phyloP scores from a whole-genome alignment of 352 stramenopile genomes.

The Pythium aphanidermatum region DNA sequence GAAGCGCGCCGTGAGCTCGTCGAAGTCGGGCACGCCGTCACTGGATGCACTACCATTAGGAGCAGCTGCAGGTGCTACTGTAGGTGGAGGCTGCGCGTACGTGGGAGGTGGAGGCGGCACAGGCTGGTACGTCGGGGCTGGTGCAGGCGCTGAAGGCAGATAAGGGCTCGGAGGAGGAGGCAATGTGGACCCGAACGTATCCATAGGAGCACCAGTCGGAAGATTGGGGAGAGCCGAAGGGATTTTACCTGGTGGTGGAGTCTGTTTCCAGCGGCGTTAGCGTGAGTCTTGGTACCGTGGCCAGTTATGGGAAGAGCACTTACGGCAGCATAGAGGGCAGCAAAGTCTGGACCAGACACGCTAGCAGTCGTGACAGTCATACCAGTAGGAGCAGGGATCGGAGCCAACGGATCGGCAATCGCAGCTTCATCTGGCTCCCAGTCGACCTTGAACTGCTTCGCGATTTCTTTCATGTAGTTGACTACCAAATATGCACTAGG shows the following conservation, averaged over 20 bases:
- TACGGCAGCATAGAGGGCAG: conserved; percentile 66
- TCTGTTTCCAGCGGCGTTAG: too few species aligned
- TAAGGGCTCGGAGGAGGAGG: conserved; percentile 6
- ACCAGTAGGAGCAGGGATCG: conserved; percentile 88
- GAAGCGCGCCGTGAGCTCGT: conserved; percentile 92
- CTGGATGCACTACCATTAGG: neutral
- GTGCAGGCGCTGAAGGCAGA: neutral
- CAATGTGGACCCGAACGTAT: conserved; percentile 10
- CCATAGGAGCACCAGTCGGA: conserved; percentile 17
- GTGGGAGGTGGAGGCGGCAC: conserved; percentile 3
- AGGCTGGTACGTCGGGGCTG: conserved; percentile 1
- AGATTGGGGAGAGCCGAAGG: conserved; percentile 39
- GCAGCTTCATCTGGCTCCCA: conserved; percentile 85
- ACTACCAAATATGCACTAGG: conserved; percentile 92
- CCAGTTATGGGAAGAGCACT: too few species aligned
- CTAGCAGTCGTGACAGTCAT: conserved; percentile 67
- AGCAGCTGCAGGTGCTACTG: conserved; percentile 5
- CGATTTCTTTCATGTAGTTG: conserved; percentile 96
- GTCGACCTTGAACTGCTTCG: conserved; percentile 92
- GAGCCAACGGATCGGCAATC: conserved; percentile 73
- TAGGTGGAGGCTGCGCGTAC: conserved; percentile 5
- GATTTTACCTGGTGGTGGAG: conserved; percentile 33
- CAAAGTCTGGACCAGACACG: conserved; percentile 82
- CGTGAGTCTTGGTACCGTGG: too few species aligned
- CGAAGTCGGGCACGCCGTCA: conserved; percentile 81